Conservation (phyloP, 2,329 filamentous ascomycete genomes). For the Zalaria obscura region DNA sequence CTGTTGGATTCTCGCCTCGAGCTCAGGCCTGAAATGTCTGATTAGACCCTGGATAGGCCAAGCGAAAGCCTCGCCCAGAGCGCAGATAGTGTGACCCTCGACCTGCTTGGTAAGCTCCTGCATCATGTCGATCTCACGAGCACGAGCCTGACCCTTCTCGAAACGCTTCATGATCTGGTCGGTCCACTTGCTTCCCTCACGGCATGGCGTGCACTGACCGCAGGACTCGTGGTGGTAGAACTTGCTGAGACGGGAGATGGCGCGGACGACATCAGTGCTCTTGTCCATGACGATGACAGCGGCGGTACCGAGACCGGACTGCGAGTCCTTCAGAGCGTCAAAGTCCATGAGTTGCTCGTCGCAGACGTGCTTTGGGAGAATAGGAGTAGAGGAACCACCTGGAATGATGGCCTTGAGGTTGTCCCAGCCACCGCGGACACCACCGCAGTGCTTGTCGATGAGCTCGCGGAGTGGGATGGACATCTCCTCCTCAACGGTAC, state of each 20-base stretch:
- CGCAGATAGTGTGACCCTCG: slow-evolving; percentile 97
- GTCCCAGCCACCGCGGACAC: slow-evolving; percentile 93
- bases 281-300: slow-evolving; percentile 99
- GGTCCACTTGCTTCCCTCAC: slow-evolving; percentile 97
- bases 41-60: slow-evolving; percentile 98
- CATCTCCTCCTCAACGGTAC: slow-evolving; percentile 98
- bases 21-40: slow-evolving; percentile 90
- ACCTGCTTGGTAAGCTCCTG: slow-evolving; percentile 99
- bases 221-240: slow-evolving; percentile 99
- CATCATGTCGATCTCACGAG: slow-evolving; percentile 96
- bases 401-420: slow-evolving; percentile 92
- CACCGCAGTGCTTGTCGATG: slow-evolving; percentile 96
- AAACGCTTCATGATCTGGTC: slow-evolving; percentile 98
- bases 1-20: slow-evolving; percentile 79
- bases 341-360: slow-evolving; percentile 99
- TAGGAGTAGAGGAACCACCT: slow-evolving; percentile 90
- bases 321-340: slow-evolving; percentile 92
- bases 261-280: slow-evolving; percentile 86
- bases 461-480: slow-evolving; percentile 90
- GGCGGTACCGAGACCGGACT: slow-evolving; percentile 91
- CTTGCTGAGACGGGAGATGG: slow-evolving; percentile 81
- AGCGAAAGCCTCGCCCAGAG: slow-evolving; percentile 91
- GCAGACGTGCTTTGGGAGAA: slow-evolving; percentile 78
- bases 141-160: slow-evolving; percentile 75
- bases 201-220: slow-evolving; percentile 98